These are phyloP conservation scores for Ceratobasidium sp. DNA, from an alignment of 1,284 basidiomycete genomes.

Conservation along the genomic window DNA sequence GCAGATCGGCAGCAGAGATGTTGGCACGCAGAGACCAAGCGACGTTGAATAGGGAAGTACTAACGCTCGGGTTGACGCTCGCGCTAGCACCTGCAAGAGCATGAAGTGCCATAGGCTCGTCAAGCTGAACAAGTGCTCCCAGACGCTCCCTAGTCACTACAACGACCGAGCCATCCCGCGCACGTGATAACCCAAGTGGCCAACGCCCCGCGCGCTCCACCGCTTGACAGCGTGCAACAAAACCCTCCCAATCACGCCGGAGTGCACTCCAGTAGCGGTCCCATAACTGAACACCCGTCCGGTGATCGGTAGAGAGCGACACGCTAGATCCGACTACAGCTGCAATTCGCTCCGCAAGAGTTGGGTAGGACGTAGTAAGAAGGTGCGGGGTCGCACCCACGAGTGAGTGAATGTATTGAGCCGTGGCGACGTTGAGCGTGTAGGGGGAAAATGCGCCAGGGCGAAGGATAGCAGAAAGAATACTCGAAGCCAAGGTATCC, in stretches of 20 bases:
- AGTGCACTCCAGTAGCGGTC: slow-evolving; percentile 84
- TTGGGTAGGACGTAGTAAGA: slow-evolving; percentile 71
- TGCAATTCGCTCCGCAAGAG: slow-evolving; percentile 80
- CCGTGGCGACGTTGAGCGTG: slow-evolving; percentile 82
- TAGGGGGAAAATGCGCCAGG: slow-evolving; percentile 88
- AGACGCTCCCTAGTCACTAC: slow-evolving; percentile 84
- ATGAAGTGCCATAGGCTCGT: slow-evolving; percentile 74
- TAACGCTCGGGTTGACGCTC: slow-evolving; percentile 18
- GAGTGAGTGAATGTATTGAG: slow-evolving; percentile 72
- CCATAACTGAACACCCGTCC: slow-evolving; percentile 83
- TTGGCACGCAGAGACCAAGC: slow-evolving; percentile 46
- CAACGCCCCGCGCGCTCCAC: slow-evolving; percentile 86
- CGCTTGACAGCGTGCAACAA: slow-evolving; percentile 88
- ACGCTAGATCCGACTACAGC: slow-evolving; percentile 90
- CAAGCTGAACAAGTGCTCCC: slow-evolving; percentile 72
- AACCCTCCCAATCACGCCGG: slow-evolving; percentile 93
- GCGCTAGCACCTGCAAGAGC: slow-evolving; percentile 40
- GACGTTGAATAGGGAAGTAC: slow-evolving; percentile 40
- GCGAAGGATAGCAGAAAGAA: slow-evolving; percentile 83
- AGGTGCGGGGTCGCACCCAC: slow-evolving; percentile 72
- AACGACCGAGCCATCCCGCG: slow-evolving; percentile 67
- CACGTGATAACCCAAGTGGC: slow-evolving; percentile 77
- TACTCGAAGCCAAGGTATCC: slow-evolving; percentile 77
- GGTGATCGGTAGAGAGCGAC: slow-evolving; percentile 75
- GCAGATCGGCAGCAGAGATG: slow-evolving; percentile 37